phyloP scores from a whole-genome alignment of 371 early-diverging fungal genomes.

The Rhizoclosmatium hyalinum region DNA sequence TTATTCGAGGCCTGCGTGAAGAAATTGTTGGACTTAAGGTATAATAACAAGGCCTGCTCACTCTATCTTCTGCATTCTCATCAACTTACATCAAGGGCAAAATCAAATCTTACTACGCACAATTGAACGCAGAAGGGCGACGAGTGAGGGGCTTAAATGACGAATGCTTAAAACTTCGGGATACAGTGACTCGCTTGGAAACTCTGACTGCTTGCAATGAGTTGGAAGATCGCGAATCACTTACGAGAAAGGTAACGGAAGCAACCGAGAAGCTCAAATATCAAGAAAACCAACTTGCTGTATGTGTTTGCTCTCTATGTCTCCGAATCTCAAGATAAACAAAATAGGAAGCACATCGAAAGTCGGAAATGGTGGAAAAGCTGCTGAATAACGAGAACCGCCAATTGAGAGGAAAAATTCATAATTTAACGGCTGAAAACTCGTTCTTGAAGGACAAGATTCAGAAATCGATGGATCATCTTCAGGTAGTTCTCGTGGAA shows the following conservation, averaged over 20 bases:
- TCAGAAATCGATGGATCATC: slow-evolving; percentile 40
- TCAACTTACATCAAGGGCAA: slow-evolving; percentile 23
- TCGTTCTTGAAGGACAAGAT: slow-evolving; percentile 41
- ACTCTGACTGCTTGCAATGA: slow-evolving; percentile 42
- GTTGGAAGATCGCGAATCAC: slow-evolving; percentile 40
- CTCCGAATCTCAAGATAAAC: not conserved
- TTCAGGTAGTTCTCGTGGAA: slow-evolving; percentile 36
- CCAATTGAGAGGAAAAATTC: slow-evolving; percentile 51
- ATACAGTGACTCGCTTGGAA: slow-evolving; percentile 43
- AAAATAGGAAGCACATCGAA: slow-evolving; percentile 43
- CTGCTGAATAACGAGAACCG: slow-evolving; percentile 53
- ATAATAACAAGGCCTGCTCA: not conserved
- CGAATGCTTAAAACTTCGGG: slow-evolving; percentile 43
- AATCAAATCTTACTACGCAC: slow-evolving; percentile 36
- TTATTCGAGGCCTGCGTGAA: slow-evolving; percentile 53
- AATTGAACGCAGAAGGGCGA: slow-evolving; percentile 39
- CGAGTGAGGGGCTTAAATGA: slow-evolving; percentile 48
- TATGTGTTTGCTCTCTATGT: not conserved
- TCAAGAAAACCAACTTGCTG: slow-evolving; percentile 34
- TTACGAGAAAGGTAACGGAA: slow-evolving; percentile 40
- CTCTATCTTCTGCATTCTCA: not conserved
- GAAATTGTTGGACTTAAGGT: slow-evolving; percentile 57
- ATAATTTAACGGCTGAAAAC: slow-evolving; percentile 50
- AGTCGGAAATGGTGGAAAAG: slow-evolving; percentile 53
- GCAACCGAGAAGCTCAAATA: slow-evolving; percentile 22